These are phyloP conservation scores for Lasiodiplodia gonubiensis DNA, from an alignment of 2,329 filamentous ascomycete species.

Conservation along the genomic window DNA sequence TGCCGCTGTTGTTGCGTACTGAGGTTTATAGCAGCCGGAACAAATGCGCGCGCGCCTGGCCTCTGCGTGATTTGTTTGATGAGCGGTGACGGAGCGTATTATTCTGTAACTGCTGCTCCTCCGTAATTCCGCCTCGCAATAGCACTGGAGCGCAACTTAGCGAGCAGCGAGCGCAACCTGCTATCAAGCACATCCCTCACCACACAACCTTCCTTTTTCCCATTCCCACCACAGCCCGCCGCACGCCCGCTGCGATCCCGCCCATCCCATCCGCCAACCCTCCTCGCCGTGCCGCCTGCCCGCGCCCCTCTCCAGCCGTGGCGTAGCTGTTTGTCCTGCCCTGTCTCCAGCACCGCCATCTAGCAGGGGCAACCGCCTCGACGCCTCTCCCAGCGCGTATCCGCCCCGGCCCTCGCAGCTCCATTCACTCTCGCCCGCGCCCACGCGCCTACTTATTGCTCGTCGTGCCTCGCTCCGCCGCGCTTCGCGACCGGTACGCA, in stretches of 20 bases:
- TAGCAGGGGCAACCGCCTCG: conserved; percentile 30
- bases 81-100: conserved; percentile 27
- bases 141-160: conserved; percentile 26
- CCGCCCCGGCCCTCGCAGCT: conserved; percentile 22
- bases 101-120: conserved; percentile 28
- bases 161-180: conserved; percentile 25
- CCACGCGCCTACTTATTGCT: conserved; percentile 21
- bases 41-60: conserved; percentile 25
- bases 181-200: conserved; percentile 28
- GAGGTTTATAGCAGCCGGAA: conserved; percentile 27
- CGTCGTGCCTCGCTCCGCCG: conserved; percentile 26
- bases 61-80: conserved; percentile 27
- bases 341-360: conserved; percentile 22
- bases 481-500: conserved; percentile 29
- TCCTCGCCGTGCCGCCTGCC: conserved; percentile 20
- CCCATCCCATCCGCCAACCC: conserved; percentile 21
- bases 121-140: conserved; percentile 27
- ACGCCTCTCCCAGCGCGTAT: conserved; percentile 13
- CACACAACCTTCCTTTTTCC: conserved; percentile 24
- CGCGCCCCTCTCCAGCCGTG: conserved; percentile 22
- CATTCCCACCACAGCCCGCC: conserved; percentile 5
- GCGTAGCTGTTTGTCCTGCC: conserved; percentile 21
- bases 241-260: conserved; percentile 23
- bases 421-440: conserved; percentile 17
- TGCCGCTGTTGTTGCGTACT: conserved; percentile 2